A percentile compares a stretch with the other conserved stretches of the same genome.
phyloP scores from a whole-genome alignment of 257 asterid species.

The Penstemon eatonii region DNA sequence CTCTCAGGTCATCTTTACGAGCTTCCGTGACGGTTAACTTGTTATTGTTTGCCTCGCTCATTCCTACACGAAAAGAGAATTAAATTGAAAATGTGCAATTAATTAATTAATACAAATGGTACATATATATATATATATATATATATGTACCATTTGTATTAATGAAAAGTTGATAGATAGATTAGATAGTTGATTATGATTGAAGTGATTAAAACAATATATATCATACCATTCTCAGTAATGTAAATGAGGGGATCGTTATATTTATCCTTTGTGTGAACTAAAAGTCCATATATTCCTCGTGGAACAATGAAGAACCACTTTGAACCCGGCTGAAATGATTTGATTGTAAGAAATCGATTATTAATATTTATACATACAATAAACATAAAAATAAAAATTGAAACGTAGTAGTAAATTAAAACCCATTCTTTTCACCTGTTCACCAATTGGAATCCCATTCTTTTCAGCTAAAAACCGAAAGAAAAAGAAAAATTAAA shows the following conservation, averaged over 20 bases:
- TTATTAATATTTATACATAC: neutral
- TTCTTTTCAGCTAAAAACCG: neutral
- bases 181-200: neutral
- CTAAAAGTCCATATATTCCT: constrained; percentile 29
- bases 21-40: neutral
- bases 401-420: neutral
- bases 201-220: neutral
- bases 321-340: neutral
- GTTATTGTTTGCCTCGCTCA: neutral
- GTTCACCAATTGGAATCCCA: neutral
- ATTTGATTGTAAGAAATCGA: neutral
- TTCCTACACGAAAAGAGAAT: neutral
- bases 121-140: neutral
- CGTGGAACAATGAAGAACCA: constrained; percentile 29
- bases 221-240: constrained; percentile 34
- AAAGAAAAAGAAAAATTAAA: neutral
- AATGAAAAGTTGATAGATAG: too few relatives aligned
- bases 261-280: constrained; percentile 29
- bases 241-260: constrained; percentile 34
- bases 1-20: neutral
- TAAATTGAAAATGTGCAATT: too few relatives aligned
- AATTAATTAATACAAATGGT: neutral
- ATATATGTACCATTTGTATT: too few relatives aligned
- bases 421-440: neutral
- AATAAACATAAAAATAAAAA: too few relatives aligned